Percentiles rank a stretch among this genome's conserved stretches.
Evolutionary conservation across 306 rosid species (phyloP).

Genomic region (Quercus suber): DNA sequence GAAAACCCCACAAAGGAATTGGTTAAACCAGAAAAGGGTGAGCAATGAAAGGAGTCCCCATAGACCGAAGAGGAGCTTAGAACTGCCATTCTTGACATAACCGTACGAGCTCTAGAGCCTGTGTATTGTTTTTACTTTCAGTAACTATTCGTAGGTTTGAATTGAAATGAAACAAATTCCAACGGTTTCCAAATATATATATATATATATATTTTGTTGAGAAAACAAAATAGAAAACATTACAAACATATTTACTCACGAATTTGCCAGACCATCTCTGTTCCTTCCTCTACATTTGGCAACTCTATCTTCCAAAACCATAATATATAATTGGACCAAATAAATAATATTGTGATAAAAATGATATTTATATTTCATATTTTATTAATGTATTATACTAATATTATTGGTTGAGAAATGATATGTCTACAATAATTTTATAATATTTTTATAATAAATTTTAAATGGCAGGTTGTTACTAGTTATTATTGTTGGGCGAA

Average conservation of each 20-base stretch:
- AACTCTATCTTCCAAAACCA: neutral
- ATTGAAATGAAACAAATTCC: too few relatives aligned
- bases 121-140: slow-evolving; percentile 7
- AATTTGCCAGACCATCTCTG: slow-evolving; percentile 52
- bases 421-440: too few relatives aligned
- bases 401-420: too few relatives aligned
- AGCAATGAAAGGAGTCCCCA: slow-evolving; percentile 26
- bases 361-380: neutral
- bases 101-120: slow-evolving; percentile 49
- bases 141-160: neutral
- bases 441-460: too few relatives aligned
- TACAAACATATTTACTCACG: slow-evolving; percentile 35
- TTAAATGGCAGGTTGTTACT: too few relatives aligned
- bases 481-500: too few relatives aligned
- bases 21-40: slow-evolving; percentile 21
- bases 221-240: neutral
- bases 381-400: neutral
- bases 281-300: slow-evolving; percentile 20
- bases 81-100: slow-evolving; percentile 35
- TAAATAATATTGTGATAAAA: neutral
- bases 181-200: too few relatives aligned
- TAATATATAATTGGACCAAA: neutral
- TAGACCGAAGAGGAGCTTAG: slow-evolving; percentile 22
- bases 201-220: too few relatives aligned
- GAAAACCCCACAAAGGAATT: slow-evolving; percentile 21